These are phyloP conservation scores for Tolypocladium capitatum DNA, from an alignment of 2,329 filamentous ascomycete genomes.

Conservation along the genomic window DNA sequence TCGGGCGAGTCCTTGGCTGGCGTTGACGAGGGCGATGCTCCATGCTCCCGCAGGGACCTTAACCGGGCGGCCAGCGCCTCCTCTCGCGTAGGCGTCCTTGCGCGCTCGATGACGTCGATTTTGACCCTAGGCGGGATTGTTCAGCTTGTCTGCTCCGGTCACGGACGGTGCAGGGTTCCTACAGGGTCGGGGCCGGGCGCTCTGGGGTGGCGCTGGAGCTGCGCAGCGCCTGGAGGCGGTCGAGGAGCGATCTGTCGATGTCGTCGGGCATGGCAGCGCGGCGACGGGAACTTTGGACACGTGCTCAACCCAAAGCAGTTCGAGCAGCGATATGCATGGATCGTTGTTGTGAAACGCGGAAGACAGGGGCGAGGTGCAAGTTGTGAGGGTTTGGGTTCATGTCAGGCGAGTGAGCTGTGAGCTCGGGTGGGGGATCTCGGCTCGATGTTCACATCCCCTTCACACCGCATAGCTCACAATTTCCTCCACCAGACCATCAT, in stretches of 20 bases:
- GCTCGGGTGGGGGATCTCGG: too few species aligned
- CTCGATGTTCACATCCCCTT: too few species aligned
- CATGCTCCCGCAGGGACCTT: conserved; percentile 32
- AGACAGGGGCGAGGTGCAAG: background rate
- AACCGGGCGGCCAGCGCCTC: conserved; percentile 39
- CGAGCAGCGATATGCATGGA: background rate
- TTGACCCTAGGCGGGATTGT: conserved; percentile 9
- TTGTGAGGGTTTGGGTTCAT: background rate
- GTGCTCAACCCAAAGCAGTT: background rate
- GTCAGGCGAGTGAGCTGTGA: background rate
- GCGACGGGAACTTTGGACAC: too few species aligned
- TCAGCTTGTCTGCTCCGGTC: background rate
- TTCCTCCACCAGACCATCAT: too few species aligned
- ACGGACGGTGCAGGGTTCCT: background rate
- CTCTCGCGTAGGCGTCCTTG: conserved; percentile 30
- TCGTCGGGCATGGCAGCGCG: conserved; percentile 17
- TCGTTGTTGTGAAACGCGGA: background rate
- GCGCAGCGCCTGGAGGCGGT: conserved; percentile 39
- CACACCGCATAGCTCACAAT: too few species aligned
- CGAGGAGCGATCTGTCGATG: conserved; percentile 34
- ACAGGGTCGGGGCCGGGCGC: conserved; percentile 1
- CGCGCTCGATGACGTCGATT: conserved; percentile 27
- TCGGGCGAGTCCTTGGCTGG: background rate
- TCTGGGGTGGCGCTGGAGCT: conserved; percentile 19
- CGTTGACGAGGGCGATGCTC: conserved; percentile 13